Evolutionary conservation across 2,329 filamentous ascomycete genomes (phyloP), one percentile per base, ranked within the genome.

Genomic region (Colletotrichum chlorophyti): DNA sequence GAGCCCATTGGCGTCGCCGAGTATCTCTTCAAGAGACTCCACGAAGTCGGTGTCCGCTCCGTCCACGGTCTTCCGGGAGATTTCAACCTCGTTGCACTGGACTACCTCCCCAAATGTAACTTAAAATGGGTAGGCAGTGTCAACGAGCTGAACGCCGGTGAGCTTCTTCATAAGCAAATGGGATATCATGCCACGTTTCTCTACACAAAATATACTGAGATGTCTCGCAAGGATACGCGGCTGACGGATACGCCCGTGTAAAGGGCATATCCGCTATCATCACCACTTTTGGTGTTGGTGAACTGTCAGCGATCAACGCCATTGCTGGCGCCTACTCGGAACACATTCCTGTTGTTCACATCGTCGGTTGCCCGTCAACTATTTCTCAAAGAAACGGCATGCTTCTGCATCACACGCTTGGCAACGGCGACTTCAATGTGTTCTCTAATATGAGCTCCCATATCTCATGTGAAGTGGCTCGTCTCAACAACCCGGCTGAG

Each of bases 361-460:
- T 89, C 53, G 86, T 89, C 35, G 80, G 80, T 45, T 81, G 76
- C 61, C 80, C 80, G 1, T 79, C 78, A 11, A 80, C 77, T 32
- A 66, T 76, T 55, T 80, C 79, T 14, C 78, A 82, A 69, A 74
- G 73, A 43, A 74, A 77, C 49, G 76, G 76, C 63, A 78, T 80
- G 74, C 71, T 81, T 29, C 73, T 82, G 27, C 87, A 91, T 66
- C 89, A 91, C 72, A 91, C 89, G 0, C 83, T 91, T 2, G 87
- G 86, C 53, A 90, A 91, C 65, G 89, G 91, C 58, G 89, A 96
- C 75, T 96, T 91, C 74, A 87, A 90, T 60, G 90, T 92, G 52
- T 96, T 96, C 72, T 82, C 86, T 65, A 84, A 91, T 68, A 96
- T 96, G 89, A 90, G 82, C 70, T 78, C 82, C 42, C 74, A 85